Conservation (phyloP, 345 rosid species). For the Bruguiera gymnorhiza region DNA sequence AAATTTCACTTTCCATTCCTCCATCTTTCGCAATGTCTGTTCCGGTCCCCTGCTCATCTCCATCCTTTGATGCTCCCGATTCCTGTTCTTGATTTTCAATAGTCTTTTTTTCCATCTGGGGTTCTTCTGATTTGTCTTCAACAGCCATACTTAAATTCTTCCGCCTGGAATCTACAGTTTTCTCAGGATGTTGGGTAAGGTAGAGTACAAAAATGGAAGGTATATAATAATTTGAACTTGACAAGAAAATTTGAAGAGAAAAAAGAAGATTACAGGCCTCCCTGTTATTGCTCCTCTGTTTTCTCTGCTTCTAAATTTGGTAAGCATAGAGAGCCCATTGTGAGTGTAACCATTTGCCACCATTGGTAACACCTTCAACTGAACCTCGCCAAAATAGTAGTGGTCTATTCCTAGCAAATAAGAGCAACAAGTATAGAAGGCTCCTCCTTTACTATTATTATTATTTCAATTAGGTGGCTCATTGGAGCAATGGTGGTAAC, state of each 20-base stretch:
- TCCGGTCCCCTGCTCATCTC: neutral
- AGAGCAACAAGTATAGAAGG: no score
- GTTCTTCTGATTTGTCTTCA: slow-evolving; percentile 1
- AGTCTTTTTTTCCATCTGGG: slow-evolving; percentile 3
- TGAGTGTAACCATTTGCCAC: slow-evolving; percentile 1
- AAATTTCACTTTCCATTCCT: neutral
- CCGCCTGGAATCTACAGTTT: neutral
- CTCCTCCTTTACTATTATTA: no score
- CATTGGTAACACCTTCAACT: slow-evolving; percentile 1
- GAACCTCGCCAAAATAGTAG: neutral
- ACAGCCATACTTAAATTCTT: neutral
- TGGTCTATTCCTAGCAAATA: neutral
- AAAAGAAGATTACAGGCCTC: neutral
- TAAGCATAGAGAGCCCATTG: neutral
- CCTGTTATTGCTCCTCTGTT: slow-evolving; percentile 19
- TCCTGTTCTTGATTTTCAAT: neutral
- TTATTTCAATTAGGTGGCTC: no score
- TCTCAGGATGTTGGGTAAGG: neutral
- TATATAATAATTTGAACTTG: slow-evolving; percentile 5
- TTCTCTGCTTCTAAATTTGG: slow-evolving; percentile 11
- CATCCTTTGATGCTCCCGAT: neutral
- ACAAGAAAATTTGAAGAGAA: neutral
- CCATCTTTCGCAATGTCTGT: neutral
- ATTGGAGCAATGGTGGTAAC: no score
- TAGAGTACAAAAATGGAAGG: neutral